These are phyloP conservation scores for Aspergillus uvarum DNA, from an alignment of 2,329 filamentous ascomycete species.

Conservation along the genomic window DNA sequence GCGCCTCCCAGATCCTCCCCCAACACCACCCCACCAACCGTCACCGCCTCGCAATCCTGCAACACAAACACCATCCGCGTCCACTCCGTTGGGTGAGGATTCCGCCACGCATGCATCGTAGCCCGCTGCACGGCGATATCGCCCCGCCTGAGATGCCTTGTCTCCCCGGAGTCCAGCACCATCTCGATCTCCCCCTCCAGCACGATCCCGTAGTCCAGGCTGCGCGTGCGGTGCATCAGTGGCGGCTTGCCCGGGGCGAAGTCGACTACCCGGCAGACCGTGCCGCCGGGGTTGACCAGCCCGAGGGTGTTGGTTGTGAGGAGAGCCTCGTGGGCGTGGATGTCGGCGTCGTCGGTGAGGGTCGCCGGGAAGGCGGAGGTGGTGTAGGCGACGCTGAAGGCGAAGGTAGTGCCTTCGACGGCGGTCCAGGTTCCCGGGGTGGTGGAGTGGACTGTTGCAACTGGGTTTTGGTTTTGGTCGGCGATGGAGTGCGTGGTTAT, in stretches of 20 bases:
- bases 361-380: constrained; percentile 50
- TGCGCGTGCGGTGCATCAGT: constrained; percentile 52
- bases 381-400: constrained; percentile 50
- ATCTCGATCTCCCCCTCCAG: constrained; percentile 53
- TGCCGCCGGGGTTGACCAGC: constrained; percentile 47
- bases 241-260: constrained; percentile 38
- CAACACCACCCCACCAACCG: constrained; percentile 25
- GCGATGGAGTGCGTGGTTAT: constrained; percentile 43
- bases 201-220: constrained; percentile 53
- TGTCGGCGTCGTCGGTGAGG: constrained; percentile 48
- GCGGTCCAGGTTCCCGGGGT: constrained; percentile 29
- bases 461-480: constrained; percentile 25
- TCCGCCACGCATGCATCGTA: constrained; percentile 42
- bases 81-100: constrained; percentile 26
- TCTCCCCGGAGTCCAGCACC: constrained; percentile 51
- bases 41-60: constrained; percentile 22
- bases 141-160: constrained; percentile 46
- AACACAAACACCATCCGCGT: constrained; percentile 31
- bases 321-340: constrained; percentile 47
- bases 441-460: constrained; percentile 39
- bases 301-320: constrained; percentile 48
- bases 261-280: constrained; percentile 42
- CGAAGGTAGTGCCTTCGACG: constrained; percentile 32
- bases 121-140: constrained; percentile 55
- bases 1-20: constrained; percentile 26